A percentile compares a stretch with the other conserved stretches of the same genome.
These are phyloP conservation scores for Naegleria fowleri DNA, from an alignment of 208 protist genomes.

Conservation along the genomic window DNA sequence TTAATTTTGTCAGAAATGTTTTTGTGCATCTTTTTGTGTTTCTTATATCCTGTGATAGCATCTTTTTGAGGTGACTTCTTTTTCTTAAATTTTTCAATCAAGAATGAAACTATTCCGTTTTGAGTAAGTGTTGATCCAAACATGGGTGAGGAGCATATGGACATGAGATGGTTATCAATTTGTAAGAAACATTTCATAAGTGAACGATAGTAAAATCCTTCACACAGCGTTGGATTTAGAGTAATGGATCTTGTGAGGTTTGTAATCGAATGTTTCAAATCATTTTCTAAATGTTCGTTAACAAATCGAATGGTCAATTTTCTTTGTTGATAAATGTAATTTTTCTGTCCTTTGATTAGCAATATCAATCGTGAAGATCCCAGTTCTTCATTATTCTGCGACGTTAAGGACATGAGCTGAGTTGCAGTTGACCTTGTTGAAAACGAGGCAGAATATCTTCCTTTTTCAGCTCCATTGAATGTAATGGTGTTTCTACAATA, in stretches of 20 bases:
- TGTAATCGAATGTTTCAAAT: neutral
- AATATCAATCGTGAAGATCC: neutral
- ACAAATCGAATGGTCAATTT: neutral
- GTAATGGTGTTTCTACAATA: neutral
- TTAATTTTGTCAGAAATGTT: neutral
- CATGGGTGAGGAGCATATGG: neutral
- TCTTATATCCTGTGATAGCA: neutral
- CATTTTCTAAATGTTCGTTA: neutral
- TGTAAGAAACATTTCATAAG: neutral
- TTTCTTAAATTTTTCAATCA: neutral
- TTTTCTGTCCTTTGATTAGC: neutral
- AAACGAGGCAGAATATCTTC: neutral
- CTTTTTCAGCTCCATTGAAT: neutral
- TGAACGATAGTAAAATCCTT: neutral
- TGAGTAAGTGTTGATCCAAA: neutral
- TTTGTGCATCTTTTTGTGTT: neutral
- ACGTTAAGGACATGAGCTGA: neutral
- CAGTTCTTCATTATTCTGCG: neutral
- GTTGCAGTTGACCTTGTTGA: neutral
- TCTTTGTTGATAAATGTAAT: neutral
- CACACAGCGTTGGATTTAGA: slow-evolving; percentile 8
- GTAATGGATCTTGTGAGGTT: neutral
- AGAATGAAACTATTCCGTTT: neutral
- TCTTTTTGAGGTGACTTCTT: neutral
- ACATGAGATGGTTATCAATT: neutral